Evolutionary conservation across 345 rosid genomes (phyloP).

Genomic region (Adansonia digitata): DNA sequence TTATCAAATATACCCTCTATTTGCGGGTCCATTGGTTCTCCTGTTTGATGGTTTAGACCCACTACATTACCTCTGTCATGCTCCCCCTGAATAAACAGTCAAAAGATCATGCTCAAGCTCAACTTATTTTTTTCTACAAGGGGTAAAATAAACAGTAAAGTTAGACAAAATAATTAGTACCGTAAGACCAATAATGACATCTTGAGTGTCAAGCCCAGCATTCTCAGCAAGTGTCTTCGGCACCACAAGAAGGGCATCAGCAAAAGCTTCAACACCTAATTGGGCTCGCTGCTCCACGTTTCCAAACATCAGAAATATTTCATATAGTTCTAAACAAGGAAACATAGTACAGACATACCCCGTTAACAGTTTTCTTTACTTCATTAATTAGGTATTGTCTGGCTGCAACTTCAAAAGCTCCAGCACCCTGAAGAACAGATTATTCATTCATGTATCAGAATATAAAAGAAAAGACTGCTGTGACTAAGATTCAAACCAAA

Average conservation of each 20-base stretch:
- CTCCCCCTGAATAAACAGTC: conserved; percentile 57
- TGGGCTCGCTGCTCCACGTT: too few relatives aligned
- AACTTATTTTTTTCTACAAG: neutral
- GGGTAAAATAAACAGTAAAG: neutral
- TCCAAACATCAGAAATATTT: too few relatives aligned
- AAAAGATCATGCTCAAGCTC: neutral
- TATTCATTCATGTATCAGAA: conserved; percentile 7
- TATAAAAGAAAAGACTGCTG: neutral
- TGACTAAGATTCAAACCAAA: neutral
- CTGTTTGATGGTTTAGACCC: conserved; percentile 75
- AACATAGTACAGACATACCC: too few relatives aligned
- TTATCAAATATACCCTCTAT: conserved; percentile 94
- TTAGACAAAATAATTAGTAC: conserved; percentile 29
- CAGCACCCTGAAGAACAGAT: conserved; percentile 61
- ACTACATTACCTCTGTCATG: conserved; percentile 88
- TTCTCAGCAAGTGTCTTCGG: conserved; percentile 98
- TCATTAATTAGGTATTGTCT: conserved; percentile 75
- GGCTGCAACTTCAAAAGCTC: conserved; percentile 97
- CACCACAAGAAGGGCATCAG: conserved; percentile 91
- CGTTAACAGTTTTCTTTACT: conserved; percentile 84
- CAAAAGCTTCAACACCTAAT: conserved; percentile 96
- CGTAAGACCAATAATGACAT: conserved; percentile 78
- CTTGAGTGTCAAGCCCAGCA: conserved; percentile 95
- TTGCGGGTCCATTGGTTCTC: conserved; percentile 84
- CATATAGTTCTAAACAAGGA: too few relatives aligned